Evolutionary conservation across 306 rosid genomes (phyloP).

Genomic region (Ormosia emarginata): DNA sequence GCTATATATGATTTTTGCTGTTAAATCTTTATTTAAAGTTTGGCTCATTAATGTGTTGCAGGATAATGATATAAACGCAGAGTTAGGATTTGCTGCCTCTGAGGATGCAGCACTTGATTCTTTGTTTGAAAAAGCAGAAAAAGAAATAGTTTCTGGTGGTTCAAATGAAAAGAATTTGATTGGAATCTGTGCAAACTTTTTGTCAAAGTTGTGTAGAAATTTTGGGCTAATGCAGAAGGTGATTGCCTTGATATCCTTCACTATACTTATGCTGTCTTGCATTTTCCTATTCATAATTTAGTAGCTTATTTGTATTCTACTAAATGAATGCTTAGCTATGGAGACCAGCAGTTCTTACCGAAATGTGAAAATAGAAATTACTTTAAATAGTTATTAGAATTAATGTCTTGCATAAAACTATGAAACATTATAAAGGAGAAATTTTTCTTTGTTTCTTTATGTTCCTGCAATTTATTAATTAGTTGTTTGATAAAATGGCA

Average conservation of each 20-base stretch:
- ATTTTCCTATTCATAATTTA: constrained; percentile 6
- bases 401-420: neutral
- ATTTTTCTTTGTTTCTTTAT: neutral
- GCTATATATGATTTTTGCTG: neutral
- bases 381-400: neutral
- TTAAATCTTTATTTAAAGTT: neutral
- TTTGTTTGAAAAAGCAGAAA: constrained; percentile 81
- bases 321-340: neutral
- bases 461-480: neutral
- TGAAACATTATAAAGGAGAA: neutral
- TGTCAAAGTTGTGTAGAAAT: constrained; percentile 88
- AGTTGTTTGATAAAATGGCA: constrained; percentile 2
- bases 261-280: neutral
- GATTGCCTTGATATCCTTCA: constrained; percentile 19
- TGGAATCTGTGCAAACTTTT: constrained; percentile 71
- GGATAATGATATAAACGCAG: constrained; percentile 76
- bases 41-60: constrained; percentile 32
- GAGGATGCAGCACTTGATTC: constrained; percentile 92
- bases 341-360: neutral
- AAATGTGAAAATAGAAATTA: neutral
- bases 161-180: constrained; percentile 66
- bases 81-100: constrained; percentile 90
- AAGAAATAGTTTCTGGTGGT: constrained; percentile 74
- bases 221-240: constrained; percentile 88
- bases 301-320: neutral